These are phyloP conservation scores for Inga laurina DNA, from an alignment of 306 rosid species.

Conservation along the genomic window DNA sequence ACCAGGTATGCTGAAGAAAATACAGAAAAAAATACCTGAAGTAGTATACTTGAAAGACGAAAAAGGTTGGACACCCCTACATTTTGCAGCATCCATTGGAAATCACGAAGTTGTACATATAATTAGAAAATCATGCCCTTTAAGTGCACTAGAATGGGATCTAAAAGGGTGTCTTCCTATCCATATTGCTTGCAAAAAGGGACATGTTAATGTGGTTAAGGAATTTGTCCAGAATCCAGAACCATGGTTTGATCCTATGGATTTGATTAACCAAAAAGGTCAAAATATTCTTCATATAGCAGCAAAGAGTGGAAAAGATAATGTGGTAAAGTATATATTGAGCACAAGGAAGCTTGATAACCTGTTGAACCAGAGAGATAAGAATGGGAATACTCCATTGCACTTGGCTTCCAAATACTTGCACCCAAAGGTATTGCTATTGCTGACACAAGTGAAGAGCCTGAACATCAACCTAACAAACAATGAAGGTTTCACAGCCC, in stretches of 20 bases:
- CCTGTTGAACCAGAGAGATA: neutral
- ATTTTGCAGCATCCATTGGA: neutral
- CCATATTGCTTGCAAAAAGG: neutral
- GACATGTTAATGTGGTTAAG: neutral
- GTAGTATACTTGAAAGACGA: neutral
- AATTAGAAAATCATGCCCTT: neutral
- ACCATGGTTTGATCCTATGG: neutral
- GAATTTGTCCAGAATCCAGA: neutral
- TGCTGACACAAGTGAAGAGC: neutral
- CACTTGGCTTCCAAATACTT: neutral
- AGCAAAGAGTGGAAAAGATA: neutral
- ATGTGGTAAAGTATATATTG: neutral
- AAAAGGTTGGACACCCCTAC: neutral
- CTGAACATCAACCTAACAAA: neutral
- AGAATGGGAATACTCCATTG: constrained; percentile 4
- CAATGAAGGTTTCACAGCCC: neutral
- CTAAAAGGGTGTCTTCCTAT: neutral
- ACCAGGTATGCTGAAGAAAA: neutral
- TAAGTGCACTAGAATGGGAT: neutral
- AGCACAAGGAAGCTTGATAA: neutral
- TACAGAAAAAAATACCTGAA: neutral
- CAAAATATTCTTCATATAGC: neutral
- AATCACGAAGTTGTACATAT: neutral
- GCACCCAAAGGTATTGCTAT: neutral
- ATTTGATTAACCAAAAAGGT: neutral